Evolutionary conservation across 2,329 filamentous ascomycete species (phyloP).

Genomic region (Alternaria solani): DNA sequence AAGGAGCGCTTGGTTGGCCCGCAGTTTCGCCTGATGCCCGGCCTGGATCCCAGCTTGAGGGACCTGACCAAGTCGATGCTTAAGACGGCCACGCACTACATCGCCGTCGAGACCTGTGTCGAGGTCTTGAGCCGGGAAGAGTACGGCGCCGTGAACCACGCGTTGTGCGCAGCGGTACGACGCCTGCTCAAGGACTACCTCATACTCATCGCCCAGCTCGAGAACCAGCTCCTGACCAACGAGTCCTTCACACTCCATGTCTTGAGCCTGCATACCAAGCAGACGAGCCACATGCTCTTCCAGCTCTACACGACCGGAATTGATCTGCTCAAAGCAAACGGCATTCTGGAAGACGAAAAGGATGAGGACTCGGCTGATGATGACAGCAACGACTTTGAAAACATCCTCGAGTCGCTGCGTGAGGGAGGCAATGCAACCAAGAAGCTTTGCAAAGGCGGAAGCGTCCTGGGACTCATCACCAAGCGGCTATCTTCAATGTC

Average conservation of each 20-base stretch:
- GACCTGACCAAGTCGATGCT: conserved; percentile 90
- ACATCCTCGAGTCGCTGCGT: conserved; percentile 87
- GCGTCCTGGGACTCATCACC: conserved; percentile 87
- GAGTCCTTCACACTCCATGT: conserved; percentile 90
- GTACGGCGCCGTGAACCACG: conserved; percentile 94
- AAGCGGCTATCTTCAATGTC: conserved; percentile 87
- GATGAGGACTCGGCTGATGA: conserved; percentile 71
- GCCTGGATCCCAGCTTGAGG: conserved; percentile 88
- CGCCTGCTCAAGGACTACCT: conserved; percentile 93
- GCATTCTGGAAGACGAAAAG: conserved; percentile 79
- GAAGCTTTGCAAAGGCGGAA: conserved; percentile 96
- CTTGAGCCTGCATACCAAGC: conserved; percentile 88
- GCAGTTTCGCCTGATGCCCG: conserved; percentile 77
- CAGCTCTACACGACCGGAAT: conserved; percentile 82
- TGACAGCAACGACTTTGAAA: conserved; percentile 85
- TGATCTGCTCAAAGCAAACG: conserved; percentile 88
- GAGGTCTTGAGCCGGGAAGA: conserved; percentile 93
- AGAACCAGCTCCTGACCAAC: conserved; percentile 90
- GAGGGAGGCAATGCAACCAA: conserved; percentile 88
- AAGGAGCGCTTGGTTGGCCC: conserved; percentile 87
- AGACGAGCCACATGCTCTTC: conserved; percentile 88
- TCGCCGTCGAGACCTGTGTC: conserved; percentile 88
- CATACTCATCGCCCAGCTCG: conserved; percentile 89
- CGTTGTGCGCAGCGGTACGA: conserved; percentile 91
- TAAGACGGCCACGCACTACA: conserved; percentile 93